Conservation (phyloP, 345 rosid genomes). For the Eucalyptus leucophloia region DNA sequence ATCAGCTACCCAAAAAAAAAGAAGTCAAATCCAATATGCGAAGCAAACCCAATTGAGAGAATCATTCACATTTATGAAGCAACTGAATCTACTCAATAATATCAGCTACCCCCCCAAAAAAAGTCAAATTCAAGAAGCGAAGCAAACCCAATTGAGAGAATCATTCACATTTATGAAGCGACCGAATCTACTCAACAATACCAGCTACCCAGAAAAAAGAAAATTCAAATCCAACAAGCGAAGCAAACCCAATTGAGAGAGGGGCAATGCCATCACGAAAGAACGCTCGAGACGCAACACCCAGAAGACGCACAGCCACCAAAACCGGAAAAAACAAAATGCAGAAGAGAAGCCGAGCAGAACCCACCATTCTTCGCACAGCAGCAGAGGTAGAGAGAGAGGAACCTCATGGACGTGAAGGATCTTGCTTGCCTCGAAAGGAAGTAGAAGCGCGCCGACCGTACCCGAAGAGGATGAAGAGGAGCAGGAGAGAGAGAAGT, state of each 20-base stretch:
- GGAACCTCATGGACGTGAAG: neutral
- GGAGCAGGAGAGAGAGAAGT: neutral
- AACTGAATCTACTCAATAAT: neutral
- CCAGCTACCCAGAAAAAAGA: neutral
- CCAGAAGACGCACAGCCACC: neutral
- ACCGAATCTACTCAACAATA: neutral
- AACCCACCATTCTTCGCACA: neutral
- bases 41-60: neutral
- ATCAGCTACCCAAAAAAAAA: neutral
- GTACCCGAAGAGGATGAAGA: neutral
- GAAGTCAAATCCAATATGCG: neutral
- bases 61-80: neutral
- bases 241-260: neutral
- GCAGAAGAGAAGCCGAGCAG: neutral
- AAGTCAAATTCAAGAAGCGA: neutral
- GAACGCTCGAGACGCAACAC: neutral
- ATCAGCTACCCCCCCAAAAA: neutral
- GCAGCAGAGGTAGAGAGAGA: neutral
- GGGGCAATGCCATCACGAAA: neutral
- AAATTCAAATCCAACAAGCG: neutral
- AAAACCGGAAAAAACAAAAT: neutral
- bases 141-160: neutral
- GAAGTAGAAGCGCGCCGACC: neutral
- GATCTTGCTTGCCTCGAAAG: neutral
- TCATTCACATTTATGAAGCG: neutral